phyloP scores from a whole-genome alignment of 805 yeast genomes.

The Yamadazyma paraphyllophila region DNA sequence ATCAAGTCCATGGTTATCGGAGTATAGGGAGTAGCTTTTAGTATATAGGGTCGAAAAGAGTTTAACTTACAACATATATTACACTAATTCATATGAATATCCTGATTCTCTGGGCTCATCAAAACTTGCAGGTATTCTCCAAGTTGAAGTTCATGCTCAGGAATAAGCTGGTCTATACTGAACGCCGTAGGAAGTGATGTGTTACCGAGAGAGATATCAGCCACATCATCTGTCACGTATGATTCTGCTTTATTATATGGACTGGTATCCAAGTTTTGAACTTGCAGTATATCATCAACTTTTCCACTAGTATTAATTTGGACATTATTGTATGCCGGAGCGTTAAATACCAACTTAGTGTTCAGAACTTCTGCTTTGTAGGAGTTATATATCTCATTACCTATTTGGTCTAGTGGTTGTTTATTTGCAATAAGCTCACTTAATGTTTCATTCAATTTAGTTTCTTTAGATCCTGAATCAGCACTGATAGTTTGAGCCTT shows the following conservation, averaged over 20 bases:
- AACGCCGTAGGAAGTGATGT: background rate
- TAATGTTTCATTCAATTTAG: conserved; percentile 10
- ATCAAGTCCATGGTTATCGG: conserved; percentile 63
- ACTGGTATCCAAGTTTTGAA: conserved; percentile 19
- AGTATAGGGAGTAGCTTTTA: background rate
- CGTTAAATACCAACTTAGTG: conserved; percentile 16
- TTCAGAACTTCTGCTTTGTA: conserved; percentile 17
- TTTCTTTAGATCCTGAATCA: background rate
- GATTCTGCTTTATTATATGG: conserved; percentile 14
- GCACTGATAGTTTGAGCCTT: background rate
- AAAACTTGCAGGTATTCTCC: background rate
- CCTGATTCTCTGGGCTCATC: conserved; percentile 4
- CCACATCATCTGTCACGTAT: background rate
- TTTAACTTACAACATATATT: background rate
- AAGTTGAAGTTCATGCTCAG: background rate
- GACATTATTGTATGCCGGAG: conserved; percentile 11
- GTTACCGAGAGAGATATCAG: background rate
- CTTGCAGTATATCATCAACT: conserved; percentile 25
- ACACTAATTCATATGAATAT: conserved; percentile 1
- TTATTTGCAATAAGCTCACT: conserved; percentile 16
- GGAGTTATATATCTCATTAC: conserved; percentile 14
- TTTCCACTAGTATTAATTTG: conserved; percentile 1
- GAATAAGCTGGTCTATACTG: background rate
- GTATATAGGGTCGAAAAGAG: background rate
- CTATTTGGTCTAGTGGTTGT: conserved; percentile 16